Base-by-base conservation (phyloP, 257 asterid genomes). In the Gentiana dahurica region DNA sequence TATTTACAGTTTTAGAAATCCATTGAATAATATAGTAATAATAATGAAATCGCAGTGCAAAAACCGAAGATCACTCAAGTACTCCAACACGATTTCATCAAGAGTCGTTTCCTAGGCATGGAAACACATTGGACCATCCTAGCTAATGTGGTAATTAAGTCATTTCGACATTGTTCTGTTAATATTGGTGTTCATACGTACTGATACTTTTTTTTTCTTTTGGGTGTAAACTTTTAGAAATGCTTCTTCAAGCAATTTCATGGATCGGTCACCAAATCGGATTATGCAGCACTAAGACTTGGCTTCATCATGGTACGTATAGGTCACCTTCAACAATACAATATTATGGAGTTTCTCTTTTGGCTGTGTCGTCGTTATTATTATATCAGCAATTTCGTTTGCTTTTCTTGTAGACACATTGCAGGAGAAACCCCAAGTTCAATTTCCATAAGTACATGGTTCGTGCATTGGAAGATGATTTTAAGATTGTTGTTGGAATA, bases 391-490 rank as follows among this genome's bases (percentile, higher is more conserved):
- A 2, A 45, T 62, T n/a, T 47, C 45, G 57, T 55, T 50, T 66
- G 9, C 9, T 58, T 65, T 57, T 69, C 68, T 58, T 58, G 34
- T 61, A 92, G 99, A 81, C 91, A 48, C 99, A 92, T 72, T 88
- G 97, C 76, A 76, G 73, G 77, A 81, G 90, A 64, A 92, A 82
- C 71, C 91, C 86, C 12, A 92, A 83, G 77, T 88, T 92, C 71
- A 82, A 92, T 79, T 92, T 92, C 71, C 95, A 92, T 82, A 88
- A 84, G 69, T 92, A 92, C 78, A 88, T 92, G 94, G 79, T 86
- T 33, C 99, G 99, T 63, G 97, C 99, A 43, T 66, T 92, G 33
- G 99, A 92, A 78, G 97, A 71, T 49, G 99, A 92, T 81, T 92
- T 92, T 73, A 85, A 80, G 82, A 77, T 11, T 44, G 99, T 92